phyloP scores from a whole-genome alignment of 228 moss, liverwort and hornwort species.

The Sphagnum magellanicum region DNA sequence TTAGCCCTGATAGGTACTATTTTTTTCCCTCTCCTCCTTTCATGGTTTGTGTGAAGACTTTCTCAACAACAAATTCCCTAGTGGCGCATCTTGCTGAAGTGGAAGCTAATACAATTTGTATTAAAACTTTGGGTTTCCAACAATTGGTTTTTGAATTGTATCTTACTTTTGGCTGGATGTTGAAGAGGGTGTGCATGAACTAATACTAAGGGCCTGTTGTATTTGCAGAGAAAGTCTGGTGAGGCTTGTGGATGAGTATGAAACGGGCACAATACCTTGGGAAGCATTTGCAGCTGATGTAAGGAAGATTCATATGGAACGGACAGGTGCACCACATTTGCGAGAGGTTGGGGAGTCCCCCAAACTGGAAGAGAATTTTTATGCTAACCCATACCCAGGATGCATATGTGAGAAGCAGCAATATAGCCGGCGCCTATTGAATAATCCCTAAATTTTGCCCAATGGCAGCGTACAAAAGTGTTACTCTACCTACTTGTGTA shows the following conservation, averaged over 20 bases:
- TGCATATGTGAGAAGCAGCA: slow-evolving; percentile 57
- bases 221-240: slow-evolving; percentile 51
- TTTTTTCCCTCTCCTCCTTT: slow-evolving; percentile 1
- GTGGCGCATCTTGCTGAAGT: no score
- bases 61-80: no score
- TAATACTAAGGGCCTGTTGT: neutral
- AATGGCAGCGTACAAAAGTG: neutral
- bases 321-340: slow-evolving; percentile 52
- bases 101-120: no score
- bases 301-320: slow-evolving; percentile 28
- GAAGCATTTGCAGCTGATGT: slow-evolving; percentile 31
- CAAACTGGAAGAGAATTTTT: slow-evolving; percentile 70
- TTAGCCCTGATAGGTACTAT: slow-evolving; percentile 64
- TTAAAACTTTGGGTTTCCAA: no score
- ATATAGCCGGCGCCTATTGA: slow-evolving; percentile 19
- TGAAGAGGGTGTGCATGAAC: neutral
- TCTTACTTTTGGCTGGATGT: no score
- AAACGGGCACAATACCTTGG: slow-evolving; percentile 36
- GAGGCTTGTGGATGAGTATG: slow-evolving; percentile 50
- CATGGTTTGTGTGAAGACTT: neutral
- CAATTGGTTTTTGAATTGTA: no score
- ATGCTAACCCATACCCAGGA: slow-evolving; percentile 71
- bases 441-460: slow-evolving; percentile 15
- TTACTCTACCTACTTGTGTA: slow-evolving; percentile 13
- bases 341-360: slow-evolving; percentile 36